Percentiles rank a stretch among this genome's conserved stretches.
These are phyloP conservation scores for Solanum appendiculatum DNA, from an alignment of 257 asterid species.

Conservation along the genomic window DNA sequence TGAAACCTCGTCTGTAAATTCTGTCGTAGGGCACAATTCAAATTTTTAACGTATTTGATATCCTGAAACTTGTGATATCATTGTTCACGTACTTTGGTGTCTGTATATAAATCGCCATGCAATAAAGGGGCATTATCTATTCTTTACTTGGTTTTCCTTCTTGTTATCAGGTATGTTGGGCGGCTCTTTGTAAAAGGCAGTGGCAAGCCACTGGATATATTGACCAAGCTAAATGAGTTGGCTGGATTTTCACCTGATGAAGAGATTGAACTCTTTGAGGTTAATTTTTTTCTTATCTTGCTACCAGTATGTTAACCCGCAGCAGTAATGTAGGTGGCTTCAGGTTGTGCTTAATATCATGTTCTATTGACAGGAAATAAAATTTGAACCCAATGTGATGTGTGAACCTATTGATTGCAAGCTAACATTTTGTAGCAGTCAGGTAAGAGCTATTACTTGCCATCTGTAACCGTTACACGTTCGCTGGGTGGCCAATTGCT, in stretches of 20 bases:
- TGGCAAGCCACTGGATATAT: constrained; percentile 55
- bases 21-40: background rate
- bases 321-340: background rate
- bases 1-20: background rate
- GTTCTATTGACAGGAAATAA: constrained; percentile 51
- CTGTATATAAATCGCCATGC: background rate
- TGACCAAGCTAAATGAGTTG: constrained; percentile 54
- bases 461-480: background rate
- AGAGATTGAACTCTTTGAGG: constrained; percentile 80
- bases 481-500: background rate
- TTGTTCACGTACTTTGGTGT: background rate
- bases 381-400: constrained; percentile 71
- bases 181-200: constrained; percentile 57
- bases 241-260: constrained; percentile 68
- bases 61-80: background rate
- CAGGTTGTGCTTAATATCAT: background rate
- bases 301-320: background rate
- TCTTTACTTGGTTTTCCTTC: background rate
- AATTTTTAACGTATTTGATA: background rate
- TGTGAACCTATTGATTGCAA: constrained; percentile 63
- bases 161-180: constrained; percentile 53
- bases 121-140: background rate
- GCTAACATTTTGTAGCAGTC: constrained; percentile 42
- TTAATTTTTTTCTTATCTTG: constrained; percentile 1
- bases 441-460: constrained; percentile 25